Conservation (phyloP, 1,284 basidiomycete genomes). For the Ceratobasidium sp. region DNA sequence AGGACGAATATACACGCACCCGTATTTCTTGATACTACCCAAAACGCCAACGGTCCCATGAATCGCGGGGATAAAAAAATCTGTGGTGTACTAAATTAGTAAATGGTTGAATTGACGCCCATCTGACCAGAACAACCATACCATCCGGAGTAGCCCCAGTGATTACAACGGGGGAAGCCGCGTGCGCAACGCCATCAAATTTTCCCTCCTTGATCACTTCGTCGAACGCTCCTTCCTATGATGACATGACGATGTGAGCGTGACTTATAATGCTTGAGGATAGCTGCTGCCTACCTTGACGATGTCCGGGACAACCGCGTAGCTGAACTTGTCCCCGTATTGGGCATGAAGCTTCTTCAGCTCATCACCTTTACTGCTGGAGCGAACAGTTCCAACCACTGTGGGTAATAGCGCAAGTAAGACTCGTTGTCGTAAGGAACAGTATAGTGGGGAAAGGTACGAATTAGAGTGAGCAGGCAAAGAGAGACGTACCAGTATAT, state of each 20-base stretch:
- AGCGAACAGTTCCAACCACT: conserved; percentile 20
- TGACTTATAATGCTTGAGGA: no score
- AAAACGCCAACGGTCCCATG: conserved; percentile 16
- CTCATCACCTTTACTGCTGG: neutral
- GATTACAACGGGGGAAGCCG: conserved; percentile 34
- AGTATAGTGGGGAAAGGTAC: no score
- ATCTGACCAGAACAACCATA: no score
- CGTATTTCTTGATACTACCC: conserved; percentile 18
- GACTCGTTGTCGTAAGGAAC: no score
- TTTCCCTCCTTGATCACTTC: neutral
- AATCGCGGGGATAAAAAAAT: conserved; percentile 13
- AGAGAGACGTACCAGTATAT: neutral
- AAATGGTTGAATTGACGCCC: no score
- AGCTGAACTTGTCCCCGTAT: neutral
- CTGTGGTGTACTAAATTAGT: no score
- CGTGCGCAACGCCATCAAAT: conserved; percentile 23
- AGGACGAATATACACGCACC: neutral
- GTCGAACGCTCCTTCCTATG: neutral
- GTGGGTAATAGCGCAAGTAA: no score
- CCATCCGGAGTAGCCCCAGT: no score
- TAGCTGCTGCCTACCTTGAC: neutral
- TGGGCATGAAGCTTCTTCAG: neutral
- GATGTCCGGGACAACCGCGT: conserved; percentile 10
- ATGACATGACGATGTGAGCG: no score
- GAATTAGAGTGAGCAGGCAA: no score